Conservation (phyloP, 2,329 filamentous ascomycete species). For the Sporothrix phasma region DNA sequence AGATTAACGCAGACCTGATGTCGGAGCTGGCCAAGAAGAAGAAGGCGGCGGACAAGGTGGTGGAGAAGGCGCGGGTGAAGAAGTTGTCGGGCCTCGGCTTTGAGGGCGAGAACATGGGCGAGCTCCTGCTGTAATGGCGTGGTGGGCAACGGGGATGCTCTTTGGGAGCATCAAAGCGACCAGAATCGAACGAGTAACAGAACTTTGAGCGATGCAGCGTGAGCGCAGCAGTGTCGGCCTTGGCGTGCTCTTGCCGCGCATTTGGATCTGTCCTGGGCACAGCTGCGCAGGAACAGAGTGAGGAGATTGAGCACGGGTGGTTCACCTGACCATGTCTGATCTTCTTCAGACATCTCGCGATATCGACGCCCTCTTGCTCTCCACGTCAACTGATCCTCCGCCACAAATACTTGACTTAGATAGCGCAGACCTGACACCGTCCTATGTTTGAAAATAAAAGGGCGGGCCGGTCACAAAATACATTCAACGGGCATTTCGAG, state of each 20-base stretch:
- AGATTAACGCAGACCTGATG: constrained; percentile 40
- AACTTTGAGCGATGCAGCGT: not conserved
- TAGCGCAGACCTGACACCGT: constrained; percentile 7
- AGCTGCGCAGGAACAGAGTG: not conserved
- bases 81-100: constrained; percentile 73
- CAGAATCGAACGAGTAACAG: not conserved
- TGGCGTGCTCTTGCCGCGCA: not conserved
- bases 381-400: not conserved
- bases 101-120: constrained; percentile 73
- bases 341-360: not conserved
- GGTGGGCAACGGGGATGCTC: not conserved
- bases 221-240: not conserved
- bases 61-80: constrained; percentile 61
- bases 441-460: constrained; percentile 3
- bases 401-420: not conserved
- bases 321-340: not conserved
- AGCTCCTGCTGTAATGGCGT: constrained; percentile 52
- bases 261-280: not conserved
- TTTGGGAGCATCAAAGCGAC: not conserved
- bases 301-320: not conserved
- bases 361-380: not conserved
- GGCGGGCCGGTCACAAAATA: constrained; percentile 6
- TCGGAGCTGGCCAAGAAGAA: constrained; percentile 63
- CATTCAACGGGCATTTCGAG: not conserved
- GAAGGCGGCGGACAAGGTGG: constrained; percentile 56